Evolutionary conservation across 169 alveolate species (phyloP), one percentile per base, ranked within the genome.

Genomic region (Plasmodium blacklocki): DNA sequence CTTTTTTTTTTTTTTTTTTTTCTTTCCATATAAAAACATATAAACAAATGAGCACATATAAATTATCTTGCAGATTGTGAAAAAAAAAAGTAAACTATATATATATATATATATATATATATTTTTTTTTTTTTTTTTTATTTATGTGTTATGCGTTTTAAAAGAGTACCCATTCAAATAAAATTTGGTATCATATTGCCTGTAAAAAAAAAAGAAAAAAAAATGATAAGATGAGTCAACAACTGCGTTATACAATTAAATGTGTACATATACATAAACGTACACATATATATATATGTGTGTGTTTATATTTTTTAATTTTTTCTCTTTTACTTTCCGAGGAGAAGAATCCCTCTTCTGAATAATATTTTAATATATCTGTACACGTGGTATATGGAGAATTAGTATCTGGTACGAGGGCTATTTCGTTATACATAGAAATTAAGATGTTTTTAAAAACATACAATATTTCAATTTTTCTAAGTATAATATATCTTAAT

Each of bases 331-430:
- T 75, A 78, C 89, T 62, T 72, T 78, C 89, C 5, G 89, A 64
- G 23, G 89, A 78, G 49, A 78, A 78, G 56, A 78, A 78, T n/a
- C 89, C 89, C 39, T 78, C 89, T 56, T 78, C 89, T 2, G 89
- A 64, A 47, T 78, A 78, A 26, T 78, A 78, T 59, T 78, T 78
- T 11, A 78, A 45, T 7, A 78, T 66, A 18, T 78, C 89, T 21
- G 64, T 43, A n/a, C 89, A 78, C 3, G 89, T 78, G 26, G 68
- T 59, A 39, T 78, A 78, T 47, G 89, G 78, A 15, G 89, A 78
- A 8, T 59, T 50, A 23, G 50, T 56, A 21, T 78, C 78, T 19
- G 75, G 89, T n/a, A 78, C 89, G n/a, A 78, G 80, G 2, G 68
- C 63, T 4, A 45, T 59, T 43, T 67, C 75, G 18, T 80, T 67